These are phyloP conservation scores for Amylocarpus encephaloides DNA, from an alignment of 2,329 filamentous ascomycete species.

Conservation along the genomic window DNA sequence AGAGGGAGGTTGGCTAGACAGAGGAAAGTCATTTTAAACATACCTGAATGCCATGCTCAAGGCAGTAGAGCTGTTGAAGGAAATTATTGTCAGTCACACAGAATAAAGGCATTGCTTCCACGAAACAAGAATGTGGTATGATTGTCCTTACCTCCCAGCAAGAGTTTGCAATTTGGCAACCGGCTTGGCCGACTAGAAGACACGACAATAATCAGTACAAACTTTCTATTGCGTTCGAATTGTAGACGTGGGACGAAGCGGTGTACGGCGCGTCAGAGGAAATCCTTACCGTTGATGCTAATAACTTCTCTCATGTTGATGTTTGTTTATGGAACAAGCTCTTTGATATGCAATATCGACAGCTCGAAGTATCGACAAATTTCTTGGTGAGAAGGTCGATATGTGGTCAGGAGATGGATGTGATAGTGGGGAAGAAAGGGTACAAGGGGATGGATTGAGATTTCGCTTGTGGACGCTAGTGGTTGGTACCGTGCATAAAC, in stretches of 20 bases:
- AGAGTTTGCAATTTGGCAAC: slow-evolving; percentile 99
- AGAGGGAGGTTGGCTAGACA: neutral
- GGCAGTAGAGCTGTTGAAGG: slow-evolving; percentile 83
- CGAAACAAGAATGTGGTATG: neutral
- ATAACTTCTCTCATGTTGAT: slow-evolving; percentile 97
- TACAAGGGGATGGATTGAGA: slow-evolving; percentile 21
- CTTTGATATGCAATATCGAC: slow-evolving; percentile 12
- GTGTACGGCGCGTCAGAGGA: slow-evolving; percentile 32
- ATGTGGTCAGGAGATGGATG: slow-evolving; percentile 11
- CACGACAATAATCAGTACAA: slow-evolving; percentile 24
- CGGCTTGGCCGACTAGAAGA: slow-evolving; percentile 89
- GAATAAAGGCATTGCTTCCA: neutral
- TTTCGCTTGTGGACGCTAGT: slow-evolving; percentile 20
- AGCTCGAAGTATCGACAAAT: neutral
- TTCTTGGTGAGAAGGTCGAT: slow-evolving; percentile 12
- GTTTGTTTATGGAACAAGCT: slow-evolving; percentile 26
- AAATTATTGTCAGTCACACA: slow-evolving; percentile 23
- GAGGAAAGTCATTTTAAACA: slow-evolving; percentile 31
- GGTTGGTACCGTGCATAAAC: slow-evolving; percentile 15
- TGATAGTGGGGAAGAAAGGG: slow-evolving; percentile 22
- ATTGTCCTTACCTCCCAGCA: slow-evolving; percentile 91
- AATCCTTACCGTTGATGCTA: slow-evolving; percentile 85
- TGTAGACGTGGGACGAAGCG: slow-evolving; percentile 22
- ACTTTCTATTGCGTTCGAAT: slow-evolving; percentile 8
- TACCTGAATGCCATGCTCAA: slow-evolving; percentile 99